A percentile compares a stretch with the other conserved stretches of the same genome.
Evolutionary conservation across 2,329 filamentous ascomycete species (phyloP).

Genomic region (Epichloe baconii): DNA sequence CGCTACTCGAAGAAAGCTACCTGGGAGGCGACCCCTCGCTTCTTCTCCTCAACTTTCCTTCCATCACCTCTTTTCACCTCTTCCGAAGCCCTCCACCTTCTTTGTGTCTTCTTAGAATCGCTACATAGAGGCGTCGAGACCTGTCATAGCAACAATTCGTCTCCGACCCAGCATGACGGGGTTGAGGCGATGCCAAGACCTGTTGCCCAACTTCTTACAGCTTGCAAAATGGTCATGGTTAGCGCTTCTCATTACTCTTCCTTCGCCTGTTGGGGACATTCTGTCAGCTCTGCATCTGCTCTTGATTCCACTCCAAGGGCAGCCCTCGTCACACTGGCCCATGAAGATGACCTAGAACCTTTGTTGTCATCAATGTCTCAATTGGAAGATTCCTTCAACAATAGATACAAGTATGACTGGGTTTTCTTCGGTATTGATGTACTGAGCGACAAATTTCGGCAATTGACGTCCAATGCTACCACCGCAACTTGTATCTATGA

Average conservation of each 20-base stretch:
- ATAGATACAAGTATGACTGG: slow-evolving; percentile 76
- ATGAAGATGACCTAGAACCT: slow-evolving; percentile 18
- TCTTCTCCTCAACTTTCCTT: not conserved
- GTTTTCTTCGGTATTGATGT: slow-evolving; percentile 75
- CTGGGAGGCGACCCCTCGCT: not conserved
- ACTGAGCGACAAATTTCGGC: slow-evolving; percentile 67
- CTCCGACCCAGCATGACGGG: slow-evolving; percentile 6
- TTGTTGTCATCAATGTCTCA: slow-evolving; percentile 40
- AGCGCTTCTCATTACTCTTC: slow-evolving; percentile 2
- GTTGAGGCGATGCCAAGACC: not conserved
- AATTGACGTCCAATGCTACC: slow-evolving; percentile 51
- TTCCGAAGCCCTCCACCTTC: not conserved
- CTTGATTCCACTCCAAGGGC: slow-evolving; percentile 16
- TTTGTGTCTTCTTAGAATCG: not conserved
- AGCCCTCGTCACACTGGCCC: slow-evolving; percentile 19
- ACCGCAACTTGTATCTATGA: slow-evolving; percentile 61
- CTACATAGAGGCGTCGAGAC: not conserved
- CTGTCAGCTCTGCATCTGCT: slow-evolving; percentile 5
- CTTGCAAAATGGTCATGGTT: slow-evolving; percentile 5
- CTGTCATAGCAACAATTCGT: slow-evolving; percentile 3
- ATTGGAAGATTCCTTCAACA: slow-evolving; percentile 48
- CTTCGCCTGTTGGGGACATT: slow-evolving; percentile 8
- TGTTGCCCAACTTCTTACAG: slow-evolving; percentile 1
- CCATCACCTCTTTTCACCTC: not conserved
- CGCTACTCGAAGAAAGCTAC: not conserved